Evolutionary conservation across 1,139 yeast genomes (phyloP), one percentile per base, ranked within the genome.

Genomic region (Magnusiomyces fungicola): DNA sequence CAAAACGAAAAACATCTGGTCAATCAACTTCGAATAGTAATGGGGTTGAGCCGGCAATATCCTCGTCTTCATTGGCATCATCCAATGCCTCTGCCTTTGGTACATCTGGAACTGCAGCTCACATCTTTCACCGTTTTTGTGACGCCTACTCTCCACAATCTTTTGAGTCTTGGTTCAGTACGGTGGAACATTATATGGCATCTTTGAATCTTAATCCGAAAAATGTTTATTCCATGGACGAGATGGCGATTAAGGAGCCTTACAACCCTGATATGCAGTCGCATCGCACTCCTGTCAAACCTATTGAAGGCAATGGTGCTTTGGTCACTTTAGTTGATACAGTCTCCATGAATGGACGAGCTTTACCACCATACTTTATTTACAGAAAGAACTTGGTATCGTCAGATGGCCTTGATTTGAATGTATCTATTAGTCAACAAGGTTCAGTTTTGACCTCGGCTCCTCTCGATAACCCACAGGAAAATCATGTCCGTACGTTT

Each of bases 171-270:
- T 43, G 45, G 45, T 43, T 43, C 23, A 16, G 32, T 3, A 43
- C 14, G 6, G 36, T 43, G 10, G 45, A 43, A 33, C 21, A 43
- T 10, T 21, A 43, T 7, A 16, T 23, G 9, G 33, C 5, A 6
- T 9, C 19, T 32, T 23, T 43, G 24, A 43, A 43, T 21, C 16
- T 43, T 18, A n/a, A 43, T 14, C 45, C 45, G 3, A n/a, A 32
- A 43, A 43, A 43, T 22, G 22, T 33, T 22, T 43, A 43, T n/a
- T 5, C 30, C 25, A 43, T 43, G 45, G 45, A 43, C 32, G 45
- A 43, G 22, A 6, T 43, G 7, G 27, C 29, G 5, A 38, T 38
- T 10, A 34, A 34, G 14, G 38, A 16, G 9, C 23, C 38, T 16
- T 34, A 34, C 23, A 14, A 5, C 5, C 23, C 5, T 18, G 19